phyloP scores from a whole-genome alignment of 768 basidiomycete genomes.

The Phaffia tasmanica region DNA sequence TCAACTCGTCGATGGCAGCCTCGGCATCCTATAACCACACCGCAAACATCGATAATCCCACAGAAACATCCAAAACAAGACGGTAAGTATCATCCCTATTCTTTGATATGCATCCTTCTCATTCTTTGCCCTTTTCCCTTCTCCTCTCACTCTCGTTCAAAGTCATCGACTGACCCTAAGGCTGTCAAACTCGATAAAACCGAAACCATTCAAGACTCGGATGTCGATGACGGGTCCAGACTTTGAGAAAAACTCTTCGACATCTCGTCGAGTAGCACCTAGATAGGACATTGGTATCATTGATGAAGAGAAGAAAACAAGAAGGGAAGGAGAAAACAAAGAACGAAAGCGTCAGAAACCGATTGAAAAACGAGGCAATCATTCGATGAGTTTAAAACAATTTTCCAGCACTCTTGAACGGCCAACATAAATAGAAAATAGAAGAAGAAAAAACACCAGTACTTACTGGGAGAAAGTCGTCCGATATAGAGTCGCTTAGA shows the following conservation, averaged over 20 bases:
- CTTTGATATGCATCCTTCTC: neutral
- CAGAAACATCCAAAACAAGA: neutral
- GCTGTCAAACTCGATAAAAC: slow-evolving; percentile 92
- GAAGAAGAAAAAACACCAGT: neutral
- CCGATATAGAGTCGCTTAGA: slow-evolving; percentile 23
- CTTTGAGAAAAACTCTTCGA: slow-evolving; percentile 78
- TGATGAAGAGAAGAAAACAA: neutral
- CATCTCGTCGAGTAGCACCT: slow-evolving; percentile 47
- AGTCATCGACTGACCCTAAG: slow-evolving; percentile 47
- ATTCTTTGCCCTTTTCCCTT: neutral
- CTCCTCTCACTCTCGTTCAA: slow-evolving; percentile 15
- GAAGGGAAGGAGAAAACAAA: neutral
- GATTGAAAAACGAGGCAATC: neutral
- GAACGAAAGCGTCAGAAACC: neutral
- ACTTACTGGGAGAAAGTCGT: slow-evolving; percentile 16
- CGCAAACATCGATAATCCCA: neutral
- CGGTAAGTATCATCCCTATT: neutral
- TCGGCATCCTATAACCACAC: slow-evolving; percentile 67
- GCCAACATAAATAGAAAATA: no score
- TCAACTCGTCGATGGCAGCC: slow-evolving; percentile 71
- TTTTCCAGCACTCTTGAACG: no score
- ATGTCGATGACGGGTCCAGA: slow-evolving; percentile 75
- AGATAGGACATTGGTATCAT: no score
- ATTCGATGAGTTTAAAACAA: neutral
- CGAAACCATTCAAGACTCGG: slow-evolving; percentile 93